A percentile compares a stretch with the other conserved stretches of the same genome.
Conservation (phyloP, 441 rosid species). For the Arabidopsis hybrid region DNA sequence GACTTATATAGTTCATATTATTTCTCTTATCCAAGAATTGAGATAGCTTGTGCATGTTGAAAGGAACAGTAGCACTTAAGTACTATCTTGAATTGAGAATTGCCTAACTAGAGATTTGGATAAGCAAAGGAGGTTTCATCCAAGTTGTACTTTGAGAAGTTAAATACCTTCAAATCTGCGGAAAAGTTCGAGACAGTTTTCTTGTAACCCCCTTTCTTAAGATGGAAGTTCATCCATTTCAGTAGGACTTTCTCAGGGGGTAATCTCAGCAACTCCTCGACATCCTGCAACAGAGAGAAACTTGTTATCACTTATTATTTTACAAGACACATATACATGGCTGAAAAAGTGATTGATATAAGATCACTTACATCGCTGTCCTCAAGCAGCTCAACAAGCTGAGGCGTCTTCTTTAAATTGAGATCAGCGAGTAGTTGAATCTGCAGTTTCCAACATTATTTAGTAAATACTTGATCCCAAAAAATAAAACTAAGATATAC, state of each 20-base stretch:
- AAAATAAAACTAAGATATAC: background rate
- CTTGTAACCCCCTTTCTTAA: slow-evolving; percentile 73
- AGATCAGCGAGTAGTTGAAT: slow-evolving; percentile 77
- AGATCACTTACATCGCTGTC: slow-evolving; percentile 54
- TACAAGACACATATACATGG: background rate
- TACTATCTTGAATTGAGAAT: background rate
- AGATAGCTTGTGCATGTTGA: slow-evolving; percentile 12
- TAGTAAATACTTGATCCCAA: background rate
- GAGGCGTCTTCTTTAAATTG: slow-evolving; percentile 76
- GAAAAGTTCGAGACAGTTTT: slow-evolving; percentile 66
- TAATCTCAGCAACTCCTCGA: slow-evolving; percentile 70
- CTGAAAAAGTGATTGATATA: slow-evolving; percentile 11
- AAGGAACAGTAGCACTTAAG: slow-evolving; percentile 18
- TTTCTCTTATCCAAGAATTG: slow-evolving; percentile 1
- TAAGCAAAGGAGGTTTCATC: slow-evolving; percentile 9
- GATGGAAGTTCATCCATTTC: slow-evolving; percentile 81
- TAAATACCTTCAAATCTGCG: slow-evolving; percentile 64
- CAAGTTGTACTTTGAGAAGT: slow-evolving; percentile 12
- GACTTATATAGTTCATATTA: slow-evolving; percentile 15
- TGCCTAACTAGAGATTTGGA: slow-evolving; percentile 12
- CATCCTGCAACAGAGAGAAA: slow-evolving; percentile 52
- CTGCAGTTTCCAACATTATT: slow-evolving; percentile 46
- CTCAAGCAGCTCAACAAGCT: slow-evolving; percentile 75
- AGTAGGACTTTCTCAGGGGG: slow-evolving; percentile 74
- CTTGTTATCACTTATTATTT: slow-evolving; percentile 41